Conservation (phyloP, 2,329 filamentous ascomycete species). For the Didymella lethalis region DNA sequence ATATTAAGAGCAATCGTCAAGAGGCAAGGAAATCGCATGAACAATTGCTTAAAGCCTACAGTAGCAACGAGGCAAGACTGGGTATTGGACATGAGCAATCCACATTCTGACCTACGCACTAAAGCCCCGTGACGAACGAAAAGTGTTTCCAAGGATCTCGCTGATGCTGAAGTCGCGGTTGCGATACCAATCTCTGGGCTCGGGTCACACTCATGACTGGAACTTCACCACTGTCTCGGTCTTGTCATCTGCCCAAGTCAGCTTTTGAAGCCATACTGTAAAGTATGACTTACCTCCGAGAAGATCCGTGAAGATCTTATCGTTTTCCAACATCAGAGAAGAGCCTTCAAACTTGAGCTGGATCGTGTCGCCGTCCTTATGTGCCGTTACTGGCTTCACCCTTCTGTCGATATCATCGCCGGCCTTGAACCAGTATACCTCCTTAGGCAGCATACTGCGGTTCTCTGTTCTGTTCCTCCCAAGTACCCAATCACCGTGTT, state of each 20-base stretch:
- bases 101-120: background rate
- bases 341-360: slow-evolving; percentile 30
- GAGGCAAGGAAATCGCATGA: background rate
- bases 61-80: background rate
- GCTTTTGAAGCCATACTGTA: background rate
- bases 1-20: background rate
- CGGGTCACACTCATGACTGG: slow-evolving; percentile 6
- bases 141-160: background rate
- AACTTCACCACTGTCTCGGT: slow-evolving; percentile 22
- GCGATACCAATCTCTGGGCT: background rate
- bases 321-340: slow-evolving; percentile 26
- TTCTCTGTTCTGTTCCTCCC: slow-evolving; percentile 33
- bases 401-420: slow-evolving; percentile 14
- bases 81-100: background rate
- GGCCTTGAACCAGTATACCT: slow-evolving; percentile 37
- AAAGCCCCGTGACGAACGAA: background rate
- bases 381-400: slow-evolving; percentile 27
- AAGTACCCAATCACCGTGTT: slow-evolving; percentile 32
- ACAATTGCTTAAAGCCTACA: background rate
- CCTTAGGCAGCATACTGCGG: slow-evolving; percentile 36
- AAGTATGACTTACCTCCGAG: slow-evolving; percentile 24
- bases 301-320: slow-evolving; percentile 29
- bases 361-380: slow-evolving; percentile 28
- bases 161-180: background rate
- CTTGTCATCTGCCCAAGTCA: slow-evolving; percentile 13